Evolutionary conservation across 83 land plant species (phyloP), one percentile per base, ranked within the genome.

Genomic region (Larix sibirica): DNA sequence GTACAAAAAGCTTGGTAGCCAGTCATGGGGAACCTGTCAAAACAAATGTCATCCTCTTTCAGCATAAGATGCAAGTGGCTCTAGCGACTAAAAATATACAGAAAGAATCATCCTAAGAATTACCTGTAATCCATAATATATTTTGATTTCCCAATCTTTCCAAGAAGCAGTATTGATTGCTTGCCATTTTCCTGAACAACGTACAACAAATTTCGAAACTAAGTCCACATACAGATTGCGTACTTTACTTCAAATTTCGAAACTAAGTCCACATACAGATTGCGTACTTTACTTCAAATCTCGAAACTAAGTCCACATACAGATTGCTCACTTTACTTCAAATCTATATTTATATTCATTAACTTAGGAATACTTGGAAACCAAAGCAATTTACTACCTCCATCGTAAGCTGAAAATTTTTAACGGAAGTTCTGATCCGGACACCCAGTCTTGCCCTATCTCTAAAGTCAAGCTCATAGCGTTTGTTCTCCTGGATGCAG

Each of bases 81-180:
- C 3, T 56, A 56, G 59, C 59, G 16, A 56, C 59, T 56, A 3
- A 56, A 56, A 56, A 50, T 50, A 50, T 12, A 50, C 4, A 24
- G 14, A 62, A 12, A 42, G 3, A 21, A 10, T 63, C 56, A 50
- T 67, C 38, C 21, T 54, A 16, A 44, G 24, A 4, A 10, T 68
- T 89, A 91, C 97, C 97, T 86, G 83, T 85, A 95, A 73, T 95
- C 95, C 92, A 95, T 88, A 70, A 95, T 83, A 85, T 93, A 95
- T 42, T 89, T 91, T 4, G 94, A 95, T 66, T 90, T 93, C 33
- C 89, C 90, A 8, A 95, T 83, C 79, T 91, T 89, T 36, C 94
- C 97, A 70, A 95, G 87, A 70, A 93, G 96, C 84, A 95, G 64
- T 10, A 93, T 87, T 28, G 90, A 83, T 74, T 95, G 95, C 79